Evolutionary conservation across 768 basidiomycete genomes (phyloP), one percentile per base, ranked within the genome.

Genomic region (Rhodotorula babjevae): DNA sequence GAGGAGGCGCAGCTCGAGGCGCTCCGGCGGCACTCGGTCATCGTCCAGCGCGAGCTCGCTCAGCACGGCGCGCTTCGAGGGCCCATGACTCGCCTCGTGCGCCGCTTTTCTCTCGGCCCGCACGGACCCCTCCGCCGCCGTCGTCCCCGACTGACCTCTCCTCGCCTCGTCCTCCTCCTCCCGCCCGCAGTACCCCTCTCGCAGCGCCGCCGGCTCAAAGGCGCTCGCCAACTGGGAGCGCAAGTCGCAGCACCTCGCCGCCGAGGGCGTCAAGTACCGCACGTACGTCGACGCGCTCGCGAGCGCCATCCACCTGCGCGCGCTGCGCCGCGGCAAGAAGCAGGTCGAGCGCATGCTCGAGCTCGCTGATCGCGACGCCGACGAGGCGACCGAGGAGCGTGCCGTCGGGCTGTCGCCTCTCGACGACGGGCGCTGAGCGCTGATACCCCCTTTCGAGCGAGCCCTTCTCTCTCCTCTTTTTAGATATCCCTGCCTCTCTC

Each of bases 261-360:
- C 90, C 16, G 95, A 99, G 82, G 91, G 92, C 55, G 91, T 93
- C 79, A 98, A 98, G 81, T 98, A 97, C 81, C 88, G 92, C 65
- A 90, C 90, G 25, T 99, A 99, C 80, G 89, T 95, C 67, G 93
- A 95, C 74, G 91, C 93, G 12, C 85, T 99, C 44, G 87, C 89
- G 79, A 82, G 84, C 9, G 94, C 90, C 50, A 94, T 93, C 88
- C 83, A 84, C 16, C 84, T 95, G 56, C 87, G 93, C 47, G 83
- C 95, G 76, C 92, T 91, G 82, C 92, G 89, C 80, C 87, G 92
- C 65, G 94, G 94, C 44, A 92, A 97, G 82, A 93, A 91, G 82
- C 87, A 86, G 46, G 80, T 90, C 60, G 88, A 90, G 78, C 83
- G 83, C 60, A 87, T 88, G 8, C 80, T 89, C 27, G 69, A 68